Conservation (phyloP, 768 basidiomycete species). For the Sarcomyxa edulis region DNA sequence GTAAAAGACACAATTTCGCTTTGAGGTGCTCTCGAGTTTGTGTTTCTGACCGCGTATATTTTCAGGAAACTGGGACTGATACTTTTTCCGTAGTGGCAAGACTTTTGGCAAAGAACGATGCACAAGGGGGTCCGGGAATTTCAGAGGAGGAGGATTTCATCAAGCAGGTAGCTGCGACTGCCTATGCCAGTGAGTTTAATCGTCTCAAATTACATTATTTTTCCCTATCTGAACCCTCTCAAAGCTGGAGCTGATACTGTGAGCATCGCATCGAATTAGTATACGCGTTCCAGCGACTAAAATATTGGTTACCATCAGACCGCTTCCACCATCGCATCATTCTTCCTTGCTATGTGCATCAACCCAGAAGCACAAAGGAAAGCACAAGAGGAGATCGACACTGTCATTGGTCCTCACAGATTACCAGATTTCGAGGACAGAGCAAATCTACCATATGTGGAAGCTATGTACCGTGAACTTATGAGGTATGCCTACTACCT, state of each 20-base stretch:
- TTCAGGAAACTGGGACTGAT: too few species aligned
- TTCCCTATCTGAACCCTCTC: background rate
- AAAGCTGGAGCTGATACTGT: slow-evolving; percentile 15
- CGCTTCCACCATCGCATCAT: slow-evolving; percentile 8
- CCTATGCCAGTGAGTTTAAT: slow-evolving; percentile 19
- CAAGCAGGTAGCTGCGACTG: slow-evolving; percentile 23
- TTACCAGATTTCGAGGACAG: slow-evolving; percentile 22
- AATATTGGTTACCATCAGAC: slow-evolving; percentile 11
- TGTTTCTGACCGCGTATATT: too few species aligned
- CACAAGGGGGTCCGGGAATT: too few species aligned
- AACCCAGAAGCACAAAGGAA: slow-evolving; percentile 15
- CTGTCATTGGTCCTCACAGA: slow-evolving; percentile 18
- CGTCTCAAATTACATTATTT: background rate
- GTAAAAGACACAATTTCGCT: too few species aligned
- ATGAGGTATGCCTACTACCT: too few species aligned
- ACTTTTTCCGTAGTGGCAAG: too few species aligned
- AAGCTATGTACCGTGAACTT: slow-evolving; percentile 13
- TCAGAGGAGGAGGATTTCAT: too few species aligned
- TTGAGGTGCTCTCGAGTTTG: too few species aligned
- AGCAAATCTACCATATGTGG: slow-evolving; percentile 14
- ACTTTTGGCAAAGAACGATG: too few species aligned
- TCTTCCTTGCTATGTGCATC: slow-evolving; percentile 14
- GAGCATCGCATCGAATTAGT: slow-evolving; percentile 1
- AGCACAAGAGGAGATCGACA: slow-evolving; percentile 20
- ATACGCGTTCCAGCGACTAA: background rate